These are phyloP conservation scores for Oryza longistaminata DNA, from an alignment of 176 grass and related monocot species.

Conservation along the genomic window DNA sequence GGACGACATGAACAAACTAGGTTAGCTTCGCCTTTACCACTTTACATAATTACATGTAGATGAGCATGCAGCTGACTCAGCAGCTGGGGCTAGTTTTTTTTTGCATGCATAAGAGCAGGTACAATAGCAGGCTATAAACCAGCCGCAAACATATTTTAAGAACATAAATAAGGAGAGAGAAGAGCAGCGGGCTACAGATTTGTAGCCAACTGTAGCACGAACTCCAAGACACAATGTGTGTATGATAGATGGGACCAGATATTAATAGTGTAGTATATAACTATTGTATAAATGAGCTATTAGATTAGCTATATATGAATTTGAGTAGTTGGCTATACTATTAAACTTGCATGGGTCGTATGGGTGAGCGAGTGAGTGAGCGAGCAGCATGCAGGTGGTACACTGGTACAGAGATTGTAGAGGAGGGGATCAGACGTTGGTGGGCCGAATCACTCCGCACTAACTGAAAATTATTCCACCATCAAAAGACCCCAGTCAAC, in stretches of 20 bases:
- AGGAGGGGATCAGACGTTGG: neutral
- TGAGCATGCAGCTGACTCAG: neutral
- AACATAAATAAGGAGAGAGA: no score
- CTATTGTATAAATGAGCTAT: no score
- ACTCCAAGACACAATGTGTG: no score
- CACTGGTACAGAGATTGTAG: neutral
- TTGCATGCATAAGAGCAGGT: slow-evolving; percentile 14
- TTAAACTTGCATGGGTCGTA: neutral
- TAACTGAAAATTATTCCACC: neutral
- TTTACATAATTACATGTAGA: neutral
- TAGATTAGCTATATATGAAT: no score
- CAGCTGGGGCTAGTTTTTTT: neutral
- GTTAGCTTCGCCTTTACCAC: neutral
- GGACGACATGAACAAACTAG: neutral
- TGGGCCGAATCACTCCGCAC: slow-evolving; percentile 16
- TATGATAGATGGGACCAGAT: no score
- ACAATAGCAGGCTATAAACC: no score
- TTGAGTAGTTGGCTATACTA: no score
- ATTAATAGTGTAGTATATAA: no score
- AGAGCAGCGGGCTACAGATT: no score
- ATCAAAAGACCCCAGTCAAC: slow-evolving; percentile 33
- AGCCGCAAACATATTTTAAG: no score
- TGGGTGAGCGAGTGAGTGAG: neutral
- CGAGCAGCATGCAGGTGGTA: neutral
- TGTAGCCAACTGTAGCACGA: no score